phyloP scores from a whole-genome alignment of 331 rosid species.

The Quercus lobata region DNA sequence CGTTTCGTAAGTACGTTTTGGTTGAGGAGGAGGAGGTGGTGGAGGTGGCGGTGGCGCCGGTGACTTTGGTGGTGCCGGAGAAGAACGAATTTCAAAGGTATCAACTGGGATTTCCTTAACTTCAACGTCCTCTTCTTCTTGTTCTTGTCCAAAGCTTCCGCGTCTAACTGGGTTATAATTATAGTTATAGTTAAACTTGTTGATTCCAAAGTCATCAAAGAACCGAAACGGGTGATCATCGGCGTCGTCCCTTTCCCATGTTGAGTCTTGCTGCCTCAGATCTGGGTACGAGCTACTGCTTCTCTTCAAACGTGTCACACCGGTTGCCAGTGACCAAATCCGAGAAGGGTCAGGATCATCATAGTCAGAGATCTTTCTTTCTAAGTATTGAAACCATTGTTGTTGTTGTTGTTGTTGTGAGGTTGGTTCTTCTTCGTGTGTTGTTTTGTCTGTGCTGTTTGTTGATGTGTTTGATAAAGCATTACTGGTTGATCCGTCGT shows the following conservation, averaged over 20 bases:
- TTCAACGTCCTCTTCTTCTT: slow-evolving; percentile 2
- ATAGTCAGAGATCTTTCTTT: slow-evolving; percentile 26
- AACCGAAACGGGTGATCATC: slow-evolving; percentile 40
- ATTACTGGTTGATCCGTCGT: slow-evolving; percentile 33
- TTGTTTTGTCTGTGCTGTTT: neutral
- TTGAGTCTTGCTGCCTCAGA: slow-evolving; percentile 62
- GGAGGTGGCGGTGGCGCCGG: slow-evolving; percentile 32
- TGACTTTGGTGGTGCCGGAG: slow-evolving; percentile 9
- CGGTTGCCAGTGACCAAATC: slow-evolving; percentile 30
- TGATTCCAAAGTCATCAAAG: slow-evolving; percentile 71
- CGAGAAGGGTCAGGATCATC: neutral
- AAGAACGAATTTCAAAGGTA: slow-evolving; percentile 30
- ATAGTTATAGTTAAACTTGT: slow-evolving; percentile 26
- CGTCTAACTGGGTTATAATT: too few relatives aligned
- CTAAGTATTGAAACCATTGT: slow-evolving; percentile 50
- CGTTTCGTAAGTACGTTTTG: slow-evolving; percentile 23
- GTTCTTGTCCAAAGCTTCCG: slow-evolving; percentile 1
- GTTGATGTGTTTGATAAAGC: neutral
- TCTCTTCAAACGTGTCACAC: slow-evolving; percentile 39
- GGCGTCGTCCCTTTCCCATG: slow-evolving; percentile 45
- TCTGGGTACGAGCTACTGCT: slow-evolving; percentile 88
- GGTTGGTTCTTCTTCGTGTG: neutral
- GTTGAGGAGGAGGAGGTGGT: slow-evolving; percentile 31
- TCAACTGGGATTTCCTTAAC: slow-evolving; percentile 72
- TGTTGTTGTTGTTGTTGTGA: slow-evolving; percentile 20